Evolutionary conservation across 768 basidiomycete genomes (phyloP), one percentile per base, ranked within the genome.

Genomic region (Terana coerulea): DNA sequence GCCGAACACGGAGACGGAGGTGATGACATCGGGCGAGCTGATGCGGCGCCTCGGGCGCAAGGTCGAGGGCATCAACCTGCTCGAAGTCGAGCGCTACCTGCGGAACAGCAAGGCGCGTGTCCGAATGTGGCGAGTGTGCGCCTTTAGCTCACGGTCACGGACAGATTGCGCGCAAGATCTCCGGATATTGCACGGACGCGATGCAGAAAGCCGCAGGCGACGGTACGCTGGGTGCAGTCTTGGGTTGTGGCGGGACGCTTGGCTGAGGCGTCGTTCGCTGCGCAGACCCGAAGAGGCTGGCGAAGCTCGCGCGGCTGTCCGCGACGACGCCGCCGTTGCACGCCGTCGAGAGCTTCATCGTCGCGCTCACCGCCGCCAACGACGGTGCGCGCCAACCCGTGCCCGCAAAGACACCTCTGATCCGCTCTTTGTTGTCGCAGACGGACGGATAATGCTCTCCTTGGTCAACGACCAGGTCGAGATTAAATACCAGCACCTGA

Each of bases 401-500:
- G n/a, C 33, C 17, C 33, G 17, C 17, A 34, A n/a, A 10, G 33
- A 19, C 53, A 22, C 37, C 19, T 30, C 35, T 33, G 30, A 52
- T n/a, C 17, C 11, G n/a, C 15, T 10, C 17, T 43, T 12, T n/a
- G n/a, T 1, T 10, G 24, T n/a, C 56, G 3, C 44, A 91, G 91
- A 94, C 59, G 91, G 91, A 0, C 79, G 90, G 24, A 72, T 94
- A 9, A 80, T 83, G 8, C 68, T 81, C 15, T 65, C 69, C 1
- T 67, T 72, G 10, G 59, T 65, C 3, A 56, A 72, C 28, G 70
- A 69, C 53, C 73, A 70, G 28, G 73, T 89, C 4, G 83, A 86
- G 52, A 71, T 98, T 47, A 92, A 88, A 61, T 99, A 97, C 61
- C 89, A 97, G 55, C 82, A 93, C 17, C 78, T 99, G 21, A 98